Evolutionary conservation across 257 asterid genomes (phyloP), one percentile per base, ranked within the genome.

Genomic region (Knoxia roxburghii): DNA sequence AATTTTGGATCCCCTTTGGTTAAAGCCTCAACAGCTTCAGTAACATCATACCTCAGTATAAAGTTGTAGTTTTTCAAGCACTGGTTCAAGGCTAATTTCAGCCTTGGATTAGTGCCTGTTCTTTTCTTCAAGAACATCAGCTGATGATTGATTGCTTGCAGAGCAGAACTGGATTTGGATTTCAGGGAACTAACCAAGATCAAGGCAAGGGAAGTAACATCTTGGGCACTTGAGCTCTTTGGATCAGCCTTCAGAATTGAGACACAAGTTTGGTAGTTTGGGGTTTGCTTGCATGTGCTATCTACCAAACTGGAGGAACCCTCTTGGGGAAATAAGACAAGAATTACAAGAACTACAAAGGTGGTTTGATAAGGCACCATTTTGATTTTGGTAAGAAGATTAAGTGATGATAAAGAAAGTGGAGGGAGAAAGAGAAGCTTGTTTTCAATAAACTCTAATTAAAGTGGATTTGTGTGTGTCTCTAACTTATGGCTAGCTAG

Each of bases 1-100:
- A 77, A 77, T 33, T 77, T 73, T 2, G 82, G 82, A 35, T 69
- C 48, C 7, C 82, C 79, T 71, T 75, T 69, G 27, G 69, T 70
- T 46, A 75, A 27, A 2, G 76, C 79, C 56, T 75, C 79, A 43
- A 59, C 46, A 10, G 80, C 80, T 61, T 65, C 80, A 3, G 60
- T 61, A 11, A 66, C 40, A 65, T 53, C 48, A 54, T 46, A 45
- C 24, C 39, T 60, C 21, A 75, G 65, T 29, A 66, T 67, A 17
- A 61, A 74, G 50, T 51, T 67, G 45, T 75, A 61, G 0, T 50
- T 13, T 13, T 29, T 20, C 27, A 10, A 35, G 64, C 78, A 73
- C 11, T 29, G 18, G 12, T 27, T 69, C 50, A 75, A 49, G 2
- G 75, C 71, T 21, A 7, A 58, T 33, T 54, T 57, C 21, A 67